A percentile compares a stretch with the other conserved stretches of the same genome.
phyloP scores from a whole-genome alignment of 2,329 filamentous ascomycete genomes.

The Aplosporella prunicola region DNA sequence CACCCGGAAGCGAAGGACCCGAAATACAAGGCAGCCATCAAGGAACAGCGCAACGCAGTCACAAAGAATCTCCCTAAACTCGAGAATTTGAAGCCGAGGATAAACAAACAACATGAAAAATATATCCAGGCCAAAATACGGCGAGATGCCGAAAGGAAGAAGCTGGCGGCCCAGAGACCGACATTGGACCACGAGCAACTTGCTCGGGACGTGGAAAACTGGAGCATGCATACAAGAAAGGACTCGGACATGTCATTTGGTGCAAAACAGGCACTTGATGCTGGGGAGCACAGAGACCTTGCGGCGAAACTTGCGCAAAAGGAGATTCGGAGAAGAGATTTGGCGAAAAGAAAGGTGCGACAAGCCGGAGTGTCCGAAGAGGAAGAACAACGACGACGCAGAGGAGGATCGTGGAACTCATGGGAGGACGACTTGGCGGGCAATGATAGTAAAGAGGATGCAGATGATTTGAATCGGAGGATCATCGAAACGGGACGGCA shows the following conservation, averaged over 20 bases:
- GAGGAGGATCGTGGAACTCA: slow-evolving; percentile 44
- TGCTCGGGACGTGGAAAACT: slow-evolving; percentile 15
- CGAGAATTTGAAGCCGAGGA: slow-evolving; percentile 69
- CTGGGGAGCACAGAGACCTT: slow-evolving; percentile 22
- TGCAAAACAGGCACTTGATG: slow-evolving; percentile 22
- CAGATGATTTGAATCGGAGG: slow-evolving; percentile 41
- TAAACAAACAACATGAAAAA: slow-evolving; percentile 60
- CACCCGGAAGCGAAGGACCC: slow-evolving; percentile 68
- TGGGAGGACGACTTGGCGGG: slow-evolving; percentile 38
- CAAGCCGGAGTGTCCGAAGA: slow-evolving; percentile 49
- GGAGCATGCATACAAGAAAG: slow-evolving; percentile 9
- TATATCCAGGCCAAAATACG: slow-evolving; percentile 42
- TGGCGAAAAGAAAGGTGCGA: slow-evolving; percentile 27
- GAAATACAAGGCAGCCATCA: slow-evolving; percentile 46
- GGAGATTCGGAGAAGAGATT: slow-evolving; percentile 26
- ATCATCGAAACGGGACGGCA: slow-evolving; percentile 42
- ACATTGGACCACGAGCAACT: slow-evolving; percentile 18
- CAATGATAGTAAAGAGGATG: slow-evolving; percentile 18
- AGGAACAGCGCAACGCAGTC: slow-evolving; percentile 52
- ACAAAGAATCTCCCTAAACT: slow-evolving; percentile 58
- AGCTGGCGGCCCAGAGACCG: slow-evolving; percentile 17
- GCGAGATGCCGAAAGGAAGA: slow-evolving; percentile 32
- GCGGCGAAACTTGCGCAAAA: slow-evolving; percentile 27
- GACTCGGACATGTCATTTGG: slow-evolving; percentile 17
- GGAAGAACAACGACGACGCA: slow-evolving; percentile 48